Evolutionary conservation across 1,139 yeast genomes (phyloP).

Genomic region (Eremothecium gossypii): DNA sequence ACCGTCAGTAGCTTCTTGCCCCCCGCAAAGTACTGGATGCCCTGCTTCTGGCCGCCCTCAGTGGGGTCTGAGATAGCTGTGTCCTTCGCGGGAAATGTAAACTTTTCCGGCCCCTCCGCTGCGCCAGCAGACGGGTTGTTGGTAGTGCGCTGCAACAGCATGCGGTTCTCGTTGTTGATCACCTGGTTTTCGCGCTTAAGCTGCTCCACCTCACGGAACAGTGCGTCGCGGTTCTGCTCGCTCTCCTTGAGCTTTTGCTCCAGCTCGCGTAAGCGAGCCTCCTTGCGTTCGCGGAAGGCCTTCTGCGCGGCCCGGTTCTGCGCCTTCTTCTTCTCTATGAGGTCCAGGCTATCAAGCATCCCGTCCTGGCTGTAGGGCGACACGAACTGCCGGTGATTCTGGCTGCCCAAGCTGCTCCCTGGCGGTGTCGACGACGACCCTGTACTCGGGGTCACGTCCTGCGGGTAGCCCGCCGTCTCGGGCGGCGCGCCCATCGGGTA

Average conservation of each 20-base stretch:
- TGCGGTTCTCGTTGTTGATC: slow-evolving; percentile 13
- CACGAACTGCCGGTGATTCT: too few species aligned
- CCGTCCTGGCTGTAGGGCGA: too few species aligned
- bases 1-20: slow-evolving; percentile 48
- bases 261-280: slow-evolving; percentile 59
- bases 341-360: not conserved
- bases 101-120: slow-evolving; percentile 5
- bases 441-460: too few species aligned
- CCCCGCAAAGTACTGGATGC: slow-evolving; percentile 9
- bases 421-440: too few species aligned
- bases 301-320: slow-evolving; percentile 87
- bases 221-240: slow-evolving; percentile 47
- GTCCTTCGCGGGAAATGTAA: slow-evolving; percentile 10
- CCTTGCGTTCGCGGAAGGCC: slow-evolving; percentile 82
- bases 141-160: slow-evolving; percentile 9
- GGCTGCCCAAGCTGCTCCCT: too few species aligned
- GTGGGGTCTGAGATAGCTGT: not conserved
- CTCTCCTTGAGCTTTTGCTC: slow-evolving; percentile 50
- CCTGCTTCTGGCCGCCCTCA: not conserved
- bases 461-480: too few species aligned
- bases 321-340: slow-evolving; percentile 52
- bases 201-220: slow-evolving; percentile 46
- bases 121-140: not conserved
- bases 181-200: slow-evolving; percentile 12
- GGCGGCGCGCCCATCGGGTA: too few species aligned